Base-by-base conservation (phyloP, 805 yeast species). In the Pichia nakasei region DNA sequence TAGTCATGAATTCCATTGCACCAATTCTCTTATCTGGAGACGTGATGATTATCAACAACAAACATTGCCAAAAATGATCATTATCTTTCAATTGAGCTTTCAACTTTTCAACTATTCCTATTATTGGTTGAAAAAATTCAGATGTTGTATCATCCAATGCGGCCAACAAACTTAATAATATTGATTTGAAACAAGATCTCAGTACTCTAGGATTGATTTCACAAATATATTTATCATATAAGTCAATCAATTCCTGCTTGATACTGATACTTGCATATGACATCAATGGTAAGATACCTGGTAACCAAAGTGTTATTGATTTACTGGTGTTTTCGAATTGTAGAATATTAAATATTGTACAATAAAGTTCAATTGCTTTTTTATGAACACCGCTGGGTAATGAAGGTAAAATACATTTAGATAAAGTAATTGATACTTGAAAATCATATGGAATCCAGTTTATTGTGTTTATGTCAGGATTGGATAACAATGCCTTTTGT, bases 331-430 rank as follows among this genome's bases (percentile, higher is more conserved):
- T 64, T 5, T 73, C 77, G 0, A 61, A 56, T 1, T 83, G 82
- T 31, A 91, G 63, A 26, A 78, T 73, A 32, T 70, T 70, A 64
- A 93, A 86, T 2, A 91, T 75, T 42, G 68, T 66, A 20, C 75
- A 78, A 60, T 89, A 93, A 2, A 89, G 76, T 45, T 81, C 86
- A 35, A 93, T 63, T 0, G 96, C 75, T 57, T 87, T 93, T 52
- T 83, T 84, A 59, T 93, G 98, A 0, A 93, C 99, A 9, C 99
- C 98, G 39, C 95, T 85, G 0, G 99, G 98, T 11, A 93, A 69
- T 41, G 72, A 72, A 1, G 94, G 81, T 2, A 88, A 78, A 24
- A 91, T 66, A 48, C 97, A 93, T 35, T 82, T 76, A 0, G 96
- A 77, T 41, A 93, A 68, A 35, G 82, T 70, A 47, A 76, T 75